Evolutionary conservation across 257 asterid species (phyloP), one percentile per base, ranked within the genome.

Genomic region (Datura wrightii): DNA sequence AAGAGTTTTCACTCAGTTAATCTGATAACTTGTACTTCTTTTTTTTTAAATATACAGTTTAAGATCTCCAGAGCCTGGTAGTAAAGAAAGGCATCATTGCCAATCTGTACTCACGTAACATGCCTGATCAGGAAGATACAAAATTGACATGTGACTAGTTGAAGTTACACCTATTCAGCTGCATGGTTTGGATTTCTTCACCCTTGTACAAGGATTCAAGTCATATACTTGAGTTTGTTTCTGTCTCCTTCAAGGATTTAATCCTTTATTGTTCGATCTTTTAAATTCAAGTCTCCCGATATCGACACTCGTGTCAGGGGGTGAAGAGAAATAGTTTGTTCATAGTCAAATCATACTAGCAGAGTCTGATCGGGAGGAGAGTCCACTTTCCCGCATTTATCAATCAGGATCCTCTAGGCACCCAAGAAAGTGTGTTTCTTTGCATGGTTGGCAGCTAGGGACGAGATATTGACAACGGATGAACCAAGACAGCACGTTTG

Each of bases 141-240:
- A 50, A 76, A 50, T 76, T 52, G 44, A 50, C 37, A 50, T 3
- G 6, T 76, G 24, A 14, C 62, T 48, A 19, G 60, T 24, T 50
- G 81, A 76, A 48, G 18, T 48, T 19, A 24, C 14, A 52, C 63
- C 63, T 31, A n/a, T n/a, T 48, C 44, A 48, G 44, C 24, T 74
- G 9, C 60, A 78, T 52, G 63, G 48, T 52, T 52, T 52, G 31
- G 63, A 16, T 50, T 78, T 78, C 82, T 76, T 50, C 82, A 52
- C 44, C 63, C 8, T 76, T 76, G 31, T 31, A 76, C 31, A 50
- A 52, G 62, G 82, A 50, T 74, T 48, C 81, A 11, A 74, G 60
- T 71, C 79, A 71, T 44, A 71, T 44, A 24, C 56, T 5, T 44
- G 79, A 71, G 37, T 24, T 48, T 48, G 24, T 48, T 31, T 74